phyloP scores from a whole-genome alignment of 257 asterid genomes.

The Scutellaria galericulata region DNA sequence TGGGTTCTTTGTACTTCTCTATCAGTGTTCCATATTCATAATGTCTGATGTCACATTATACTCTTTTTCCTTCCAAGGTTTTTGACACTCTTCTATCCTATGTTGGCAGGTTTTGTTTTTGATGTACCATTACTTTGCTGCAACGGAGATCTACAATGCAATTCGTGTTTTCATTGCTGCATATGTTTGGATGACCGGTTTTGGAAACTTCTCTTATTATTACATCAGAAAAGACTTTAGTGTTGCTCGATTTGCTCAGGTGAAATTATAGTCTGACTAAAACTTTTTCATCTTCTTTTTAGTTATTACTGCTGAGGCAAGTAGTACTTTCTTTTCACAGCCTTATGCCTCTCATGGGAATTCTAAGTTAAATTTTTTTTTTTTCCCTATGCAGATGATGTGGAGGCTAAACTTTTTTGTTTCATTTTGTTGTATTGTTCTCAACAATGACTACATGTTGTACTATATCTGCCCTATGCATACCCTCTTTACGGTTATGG shows the following conservation, averaged over 20 bases:
- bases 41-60: background rate
- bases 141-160: slow-evolving; percentile 81
- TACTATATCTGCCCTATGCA: slow-evolving; percentile 95
- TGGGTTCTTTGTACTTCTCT: slow-evolving; percentile 20
- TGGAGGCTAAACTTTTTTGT: slow-evolving; percentile 90
- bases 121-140: slow-evolving; percentile 90
- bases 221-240: slow-evolving; percentile 83
- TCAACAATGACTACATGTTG: slow-evolving; percentile 80
- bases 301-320: slow-evolving; percentile 20
- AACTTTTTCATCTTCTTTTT: slow-evolving; percentile 1
- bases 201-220: slow-evolving; percentile 87
- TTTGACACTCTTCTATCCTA: slow-evolving; percentile 31
- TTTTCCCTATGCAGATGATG: slow-evolving; percentile 76
- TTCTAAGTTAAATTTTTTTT: slow-evolving; percentile 28
- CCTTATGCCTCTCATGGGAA: slow-evolving; percentile 24
- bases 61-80: slow-evolving; percentile 11
- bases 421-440: slow-evolving; percentile 75
- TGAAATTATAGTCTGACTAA: slow-evolving; percentile 35
- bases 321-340: slow-evolving; percentile 29
- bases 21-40: slow-evolving; percentile 5
- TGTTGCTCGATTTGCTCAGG: slow-evolving; percentile 84
- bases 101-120: slow-evolving; percentile 71
- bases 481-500: slow-evolving; percentile 84
- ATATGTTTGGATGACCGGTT: slow-evolving; percentile 92
- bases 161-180: slow-evolving; percentile 85